phyloP scores from a whole-genome alignment of 306 rosid genomes.

The Trichosanthes cucumerina region DNA sequence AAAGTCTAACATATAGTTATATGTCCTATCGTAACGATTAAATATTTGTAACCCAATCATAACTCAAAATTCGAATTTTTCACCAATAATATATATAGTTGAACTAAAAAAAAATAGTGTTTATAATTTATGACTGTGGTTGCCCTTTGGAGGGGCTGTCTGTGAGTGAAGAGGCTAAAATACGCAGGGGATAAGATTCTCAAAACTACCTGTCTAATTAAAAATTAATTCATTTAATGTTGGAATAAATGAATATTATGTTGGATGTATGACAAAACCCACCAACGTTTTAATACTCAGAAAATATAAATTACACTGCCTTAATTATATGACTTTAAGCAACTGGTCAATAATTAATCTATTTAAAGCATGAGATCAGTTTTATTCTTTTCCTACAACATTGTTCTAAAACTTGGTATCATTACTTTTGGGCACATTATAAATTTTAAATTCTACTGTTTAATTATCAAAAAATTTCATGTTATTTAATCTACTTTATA shows the following conservation, averaged over 20 bases:
- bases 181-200: background rate
- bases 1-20: no score
- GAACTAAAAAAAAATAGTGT: no score
- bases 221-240: background rate
- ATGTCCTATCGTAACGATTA: no score
- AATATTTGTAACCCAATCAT: no score
- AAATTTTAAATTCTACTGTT: no score
- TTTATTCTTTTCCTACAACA: background rate
- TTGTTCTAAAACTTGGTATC: background rate
- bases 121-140: background rate
- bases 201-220: background rate
- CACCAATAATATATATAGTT: no score
- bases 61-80: no score
- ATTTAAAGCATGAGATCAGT: background rate
- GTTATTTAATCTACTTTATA: background rate
- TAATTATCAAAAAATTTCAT: no score
- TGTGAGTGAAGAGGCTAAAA: background rate
- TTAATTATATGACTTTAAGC: background rate
- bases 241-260: conserved; percentile 11
- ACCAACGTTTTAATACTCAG: background rate
- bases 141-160: background rate
- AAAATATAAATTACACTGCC: background rate
- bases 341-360: background rate
- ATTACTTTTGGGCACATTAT: no score
- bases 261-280: conserved; percentile 9